These are phyloP conservation scores for Phymatotrichopsis omnivora DNA, from an alignment of 2,329 filamentous ascomycete species.

Conservation along the genomic window DNA sequence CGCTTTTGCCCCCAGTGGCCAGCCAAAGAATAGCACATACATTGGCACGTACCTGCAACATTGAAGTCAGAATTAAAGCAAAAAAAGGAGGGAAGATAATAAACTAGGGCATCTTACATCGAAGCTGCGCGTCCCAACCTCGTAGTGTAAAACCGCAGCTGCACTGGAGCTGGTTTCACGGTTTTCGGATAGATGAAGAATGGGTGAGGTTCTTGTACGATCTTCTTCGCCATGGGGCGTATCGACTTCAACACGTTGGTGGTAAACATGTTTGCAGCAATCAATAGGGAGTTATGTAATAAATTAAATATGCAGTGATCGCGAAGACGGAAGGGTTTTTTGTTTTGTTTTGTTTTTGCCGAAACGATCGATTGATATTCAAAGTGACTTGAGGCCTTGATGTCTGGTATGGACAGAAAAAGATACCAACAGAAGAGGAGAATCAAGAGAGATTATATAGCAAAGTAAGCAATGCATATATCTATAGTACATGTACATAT, in stretches of 20 bases:
- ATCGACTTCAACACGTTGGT: constrained; percentile 11
- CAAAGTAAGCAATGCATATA: neutral
- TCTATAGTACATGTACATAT: constrained; percentile 3
- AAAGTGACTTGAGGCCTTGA: no score
- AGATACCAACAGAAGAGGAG: constrained; percentile 14
- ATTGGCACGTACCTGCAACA: constrained; percentile 16
- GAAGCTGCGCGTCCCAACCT: constrained; percentile 15
- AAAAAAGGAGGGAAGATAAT: neutral
- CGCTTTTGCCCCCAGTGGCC: constrained; percentile 21
- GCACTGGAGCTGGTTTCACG: constrained; percentile 3
- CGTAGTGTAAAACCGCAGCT: constrained; percentile 12
- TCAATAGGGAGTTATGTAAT: no score
- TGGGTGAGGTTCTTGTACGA: constrained; percentile 17
- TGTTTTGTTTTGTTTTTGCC: no score
- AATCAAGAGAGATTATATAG: neutral
- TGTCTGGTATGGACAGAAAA: no score
- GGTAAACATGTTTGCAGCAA: neutral
- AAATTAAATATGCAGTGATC: no score
- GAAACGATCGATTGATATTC: no score
- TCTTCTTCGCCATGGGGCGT: constrained; percentile 9
- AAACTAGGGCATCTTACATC: constrained; percentile 18
- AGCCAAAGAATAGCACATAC: constrained; percentile 21
- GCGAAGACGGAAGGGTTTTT: no score
- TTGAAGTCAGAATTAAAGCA: neutral
- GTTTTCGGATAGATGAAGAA: constrained; percentile 21